Conservation (phyloP, 2,329 filamentous ascomycete species). For the Aspergillus alliaceus region DNA sequence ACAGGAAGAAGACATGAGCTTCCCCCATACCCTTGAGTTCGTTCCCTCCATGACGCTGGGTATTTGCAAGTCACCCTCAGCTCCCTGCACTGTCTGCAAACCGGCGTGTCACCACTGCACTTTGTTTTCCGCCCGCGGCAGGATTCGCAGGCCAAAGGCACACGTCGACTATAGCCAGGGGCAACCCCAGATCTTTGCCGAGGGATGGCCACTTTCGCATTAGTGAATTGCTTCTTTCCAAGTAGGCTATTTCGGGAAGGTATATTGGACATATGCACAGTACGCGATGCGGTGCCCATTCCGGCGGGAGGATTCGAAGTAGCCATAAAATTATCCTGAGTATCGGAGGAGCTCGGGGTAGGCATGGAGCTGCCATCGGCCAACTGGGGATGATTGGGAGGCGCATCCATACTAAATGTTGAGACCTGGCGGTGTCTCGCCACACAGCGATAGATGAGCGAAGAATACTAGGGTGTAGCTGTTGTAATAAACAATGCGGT, state of each 20-base stretch:
- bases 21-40: constrained; percentile 35
- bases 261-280: constrained; percentile 1
- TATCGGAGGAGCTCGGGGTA: constrained; percentile 9
- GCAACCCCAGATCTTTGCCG: constrained; percentile 20
- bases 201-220: constrained; percentile 34
- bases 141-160: constrained; percentile 42
- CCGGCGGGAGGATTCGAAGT: constrained; percentile 12
- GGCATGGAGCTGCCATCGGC: constrained; percentile 5
- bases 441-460: neutral
- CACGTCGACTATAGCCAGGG: constrained; percentile 27
- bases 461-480: neutral
- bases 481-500: neutral
- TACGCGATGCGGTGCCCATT: too few relatives aligned
- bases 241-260: constrained; percentile 8
- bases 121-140: constrained; percentile 46
- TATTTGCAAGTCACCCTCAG: constrained; percentile 40
- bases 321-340: constrained; percentile 7
- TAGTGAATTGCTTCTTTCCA: constrained; percentile 15
- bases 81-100: constrained; percentile 42
- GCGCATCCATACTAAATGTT: constrained; percentile 9
- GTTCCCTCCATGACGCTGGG: constrained; percentile 39
- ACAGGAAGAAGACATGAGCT: neutral
- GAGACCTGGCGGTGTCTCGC: neutral
- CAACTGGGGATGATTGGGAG: constrained; percentile 11
- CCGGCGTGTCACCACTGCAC: constrained; percentile 43